phyloP scores from a whole-genome alignment of 2,329 filamentous ascomycete species.

The Shiraia bambusicola region DNA sequence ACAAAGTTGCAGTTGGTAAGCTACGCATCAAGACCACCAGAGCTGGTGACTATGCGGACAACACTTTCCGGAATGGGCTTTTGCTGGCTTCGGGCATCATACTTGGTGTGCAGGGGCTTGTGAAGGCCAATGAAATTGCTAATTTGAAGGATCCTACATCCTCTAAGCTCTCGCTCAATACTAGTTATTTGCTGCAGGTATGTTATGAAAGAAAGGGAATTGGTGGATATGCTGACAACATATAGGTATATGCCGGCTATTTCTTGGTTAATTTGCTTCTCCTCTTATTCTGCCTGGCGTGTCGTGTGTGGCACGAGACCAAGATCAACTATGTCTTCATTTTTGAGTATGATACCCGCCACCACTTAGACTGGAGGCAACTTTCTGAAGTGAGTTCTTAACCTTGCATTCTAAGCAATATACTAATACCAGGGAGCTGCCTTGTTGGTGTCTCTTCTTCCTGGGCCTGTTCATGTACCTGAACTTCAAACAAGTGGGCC shows the following conservation, averaged over 20 bases:
- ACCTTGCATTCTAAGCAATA: rapidly evolving
- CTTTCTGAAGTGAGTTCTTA: constrained; percentile 63
- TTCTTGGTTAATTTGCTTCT: constrained; percentile 81
- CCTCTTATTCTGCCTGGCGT: constrained; percentile 81
- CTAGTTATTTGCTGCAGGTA: constrained; percentile 63
- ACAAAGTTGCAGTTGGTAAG: constrained; percentile 86
- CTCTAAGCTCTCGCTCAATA: constrained; percentile 30
- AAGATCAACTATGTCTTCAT: constrained; percentile 97
- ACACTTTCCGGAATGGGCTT: constrained; percentile 60
- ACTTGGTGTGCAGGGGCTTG: constrained; percentile 48
- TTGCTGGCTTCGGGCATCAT: constrained; percentile 46
- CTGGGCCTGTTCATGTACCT: constrained; percentile 83
- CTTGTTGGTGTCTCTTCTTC: constrained; percentile 75
- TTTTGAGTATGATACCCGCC: constrained; percentile 89
- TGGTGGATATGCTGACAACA: constrained; percentile 23
- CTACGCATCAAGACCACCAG: constrained; percentile 70
- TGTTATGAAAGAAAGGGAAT: constrained; percentile 57
- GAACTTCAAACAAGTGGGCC: constrained; percentile 74
- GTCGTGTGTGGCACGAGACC: constrained; percentile 75
- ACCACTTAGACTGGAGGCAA: constrained; percentile 87
- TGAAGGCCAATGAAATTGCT: constrained; percentile 41
- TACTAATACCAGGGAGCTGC: constrained; percentile 56
- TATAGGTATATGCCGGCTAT: constrained; percentile 85
- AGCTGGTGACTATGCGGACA: constrained; percentile 60
- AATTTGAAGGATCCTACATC: constrained; percentile 22